phyloP scores from a whole-genome alignment of 202 grass and related monocot species.

The Dendrocalamus latiflorus region DNA sequence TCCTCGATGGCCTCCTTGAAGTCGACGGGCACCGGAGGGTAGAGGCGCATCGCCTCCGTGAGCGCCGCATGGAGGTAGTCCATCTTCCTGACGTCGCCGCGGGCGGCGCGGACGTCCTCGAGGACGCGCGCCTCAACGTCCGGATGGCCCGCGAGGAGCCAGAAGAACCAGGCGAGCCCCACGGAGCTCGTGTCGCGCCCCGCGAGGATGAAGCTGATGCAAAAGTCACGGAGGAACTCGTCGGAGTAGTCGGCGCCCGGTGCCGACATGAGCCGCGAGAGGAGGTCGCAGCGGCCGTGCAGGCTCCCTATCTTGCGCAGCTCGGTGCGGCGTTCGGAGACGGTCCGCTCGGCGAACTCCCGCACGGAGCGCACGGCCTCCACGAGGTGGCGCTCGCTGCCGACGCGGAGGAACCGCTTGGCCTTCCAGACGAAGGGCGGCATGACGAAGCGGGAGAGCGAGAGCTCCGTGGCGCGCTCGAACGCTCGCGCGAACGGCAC shows the following conservation, averaged over 20 bases:
- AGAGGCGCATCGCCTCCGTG: slow-evolving; percentile 76
- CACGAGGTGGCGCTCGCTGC: slow-evolving; percentile 56
- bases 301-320: slow-evolving; percentile 30
- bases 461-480: slow-evolving; percentile 70
- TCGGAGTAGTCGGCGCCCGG: slow-evolving; percentile 37
- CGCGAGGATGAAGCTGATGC: slow-evolving; percentile 91
- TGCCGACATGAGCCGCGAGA: slow-evolving; percentile 55
- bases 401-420: slow-evolving; percentile 48
- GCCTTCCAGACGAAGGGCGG: slow-evolving; percentile 85
- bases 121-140: slow-evolving; percentile 54
- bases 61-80: slow-evolving; percentile 83
- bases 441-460: slow-evolving; percentile 54
- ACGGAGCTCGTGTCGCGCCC: slow-evolving; percentile 95
- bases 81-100: slow-evolving; percentile 38
- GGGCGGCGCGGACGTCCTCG: slow-evolving; percentile 36
- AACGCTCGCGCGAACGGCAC: slow-evolving; percentile 84
- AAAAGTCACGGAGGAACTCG: slow-evolving; percentile 80
- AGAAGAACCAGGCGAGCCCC: slow-evolving; percentile 86
- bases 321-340: slow-evolving; percentile 56
- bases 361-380: slow-evolving; percentile 44
- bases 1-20: slow-evolving; percentile 77
- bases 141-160: slow-evolving; percentile 54
- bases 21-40: slow-evolving; percentile 77
- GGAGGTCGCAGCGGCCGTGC: slow-evolving; percentile 53
- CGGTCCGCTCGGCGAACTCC: slow-evolving; percentile 54